Evolutionary conservation across 164 flowering plant species (phyloP).

Genomic region (Vitis cinerea): DNA sequence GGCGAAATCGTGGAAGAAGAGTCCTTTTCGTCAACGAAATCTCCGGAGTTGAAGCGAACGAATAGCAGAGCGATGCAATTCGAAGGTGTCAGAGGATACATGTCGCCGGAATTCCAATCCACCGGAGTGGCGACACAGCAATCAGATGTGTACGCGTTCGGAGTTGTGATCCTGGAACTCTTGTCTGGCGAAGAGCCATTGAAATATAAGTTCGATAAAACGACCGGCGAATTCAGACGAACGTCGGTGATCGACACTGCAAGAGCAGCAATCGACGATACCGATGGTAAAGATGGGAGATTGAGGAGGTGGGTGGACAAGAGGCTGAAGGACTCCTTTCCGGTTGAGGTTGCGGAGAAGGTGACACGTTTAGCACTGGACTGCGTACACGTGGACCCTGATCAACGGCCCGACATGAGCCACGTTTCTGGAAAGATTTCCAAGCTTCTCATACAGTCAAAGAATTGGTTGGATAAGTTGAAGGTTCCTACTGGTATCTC

Average conservation of each 20-base stretch:
- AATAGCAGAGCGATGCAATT: constrained; percentile 28
- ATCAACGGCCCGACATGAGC: constrained; percentile 63
- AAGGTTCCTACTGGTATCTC: constrained; percentile 42
- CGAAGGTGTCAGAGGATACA: constrained; percentile 70
- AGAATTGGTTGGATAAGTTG: constrained; percentile 44
- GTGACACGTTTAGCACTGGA: constrained; percentile 59
- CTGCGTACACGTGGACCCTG: constrained; percentile 64
- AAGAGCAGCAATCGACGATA: constrained; percentile 32
- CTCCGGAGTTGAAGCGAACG: constrained; percentile 7
- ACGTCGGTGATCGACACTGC: constrained; percentile 59
- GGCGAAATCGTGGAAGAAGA: constrained; percentile 4
- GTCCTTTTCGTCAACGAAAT: not conserved
- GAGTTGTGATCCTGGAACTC: constrained; percentile 72
- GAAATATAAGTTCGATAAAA: constrained; percentile 44
- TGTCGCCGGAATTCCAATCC: constrained; percentile 69
- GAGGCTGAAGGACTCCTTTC: constrained; percentile 69
- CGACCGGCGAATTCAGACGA: constrained; percentile 27
- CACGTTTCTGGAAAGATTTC: constrained; percentile 73
- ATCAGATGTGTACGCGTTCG: constrained; percentile 79
- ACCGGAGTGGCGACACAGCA: constrained; percentile 55
- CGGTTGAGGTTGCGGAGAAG: constrained; percentile 61
- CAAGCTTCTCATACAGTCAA: constrained; percentile 51
- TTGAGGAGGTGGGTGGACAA: constrained; percentile 72
- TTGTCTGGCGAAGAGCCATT: constrained; percentile 68
- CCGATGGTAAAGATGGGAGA: constrained; percentile 27